Evolutionary conservation across 2,329 filamentous ascomycete genomes (phyloP).

Genomic region (Thelonectria olida): DNA sequence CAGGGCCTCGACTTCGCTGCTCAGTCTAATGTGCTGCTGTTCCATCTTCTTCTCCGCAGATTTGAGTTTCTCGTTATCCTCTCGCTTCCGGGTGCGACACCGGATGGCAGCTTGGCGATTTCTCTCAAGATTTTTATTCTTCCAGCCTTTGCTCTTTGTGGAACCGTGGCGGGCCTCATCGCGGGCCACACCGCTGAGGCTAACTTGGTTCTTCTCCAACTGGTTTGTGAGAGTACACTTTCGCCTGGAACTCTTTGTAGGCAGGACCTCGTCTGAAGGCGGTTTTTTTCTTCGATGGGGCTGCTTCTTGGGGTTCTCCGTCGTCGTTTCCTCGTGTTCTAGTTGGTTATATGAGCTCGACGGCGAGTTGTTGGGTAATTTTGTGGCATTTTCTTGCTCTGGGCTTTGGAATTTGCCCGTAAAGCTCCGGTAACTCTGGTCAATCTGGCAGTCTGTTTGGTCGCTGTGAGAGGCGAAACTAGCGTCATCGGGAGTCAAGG

Average conservation of each 20-base stretch:
- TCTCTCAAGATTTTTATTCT: not conserved
- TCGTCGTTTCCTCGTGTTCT: not conserved
- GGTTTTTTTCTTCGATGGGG: not conserved
- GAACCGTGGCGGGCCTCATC: not conserved
- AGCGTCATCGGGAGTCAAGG: not conserved
- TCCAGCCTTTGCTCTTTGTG: not conserved
- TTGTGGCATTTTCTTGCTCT: not conserved
- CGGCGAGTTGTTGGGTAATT: not conserved
- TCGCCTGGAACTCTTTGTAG: not conserved
- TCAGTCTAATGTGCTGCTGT: conserved; percentile 11
- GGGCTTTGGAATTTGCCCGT: not conserved
- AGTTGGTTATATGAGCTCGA: not conserved
- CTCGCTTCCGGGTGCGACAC: conserved; percentile 19
- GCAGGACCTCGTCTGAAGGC: not conserved
- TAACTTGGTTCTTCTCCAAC: not conserved
- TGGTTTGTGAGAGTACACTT: not conserved
- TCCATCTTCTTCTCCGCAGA: conserved; percentile 14
- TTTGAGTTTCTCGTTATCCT: conserved; percentile 16
- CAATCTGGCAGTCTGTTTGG: not conserved
- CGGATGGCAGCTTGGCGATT: conserved; percentile 23
- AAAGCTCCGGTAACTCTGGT: not conserved
- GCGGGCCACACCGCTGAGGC: not conserved
- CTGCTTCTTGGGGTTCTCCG: not conserved
- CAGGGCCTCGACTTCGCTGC: conserved; percentile 9
- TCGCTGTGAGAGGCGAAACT: not conserved